Base-by-base conservation (phyloP, 2,329 filamentous ascomycete genomes). In the Sordariomycetes sp. region DNA sequence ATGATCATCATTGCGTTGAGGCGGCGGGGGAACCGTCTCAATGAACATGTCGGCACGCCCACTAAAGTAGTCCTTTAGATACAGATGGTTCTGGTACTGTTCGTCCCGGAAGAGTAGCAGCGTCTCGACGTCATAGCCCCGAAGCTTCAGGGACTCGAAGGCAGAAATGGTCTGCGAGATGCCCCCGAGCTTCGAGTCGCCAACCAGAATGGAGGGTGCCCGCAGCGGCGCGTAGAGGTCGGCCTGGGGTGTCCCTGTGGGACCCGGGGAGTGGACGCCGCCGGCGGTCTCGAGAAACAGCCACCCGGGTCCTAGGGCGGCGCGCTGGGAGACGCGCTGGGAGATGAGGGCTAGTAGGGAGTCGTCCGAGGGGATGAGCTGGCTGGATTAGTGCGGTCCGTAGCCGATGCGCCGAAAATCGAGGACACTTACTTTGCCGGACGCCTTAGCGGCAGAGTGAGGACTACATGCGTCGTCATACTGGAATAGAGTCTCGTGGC, bases 161-260 rank as follows among this genome's bases (percentile, higher is more conserved):
- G 90, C 87, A 0, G 87, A 85, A 51, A 95, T 87, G 0, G 89
- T 89, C 6, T 86, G 79, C 0, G 86, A 88, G 58, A 95, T 94
- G 0, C 90, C 90, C 0, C 89, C 90, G 0, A 94, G 77, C 24
- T 82, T 80, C 32, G 83, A 77, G 66, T 95, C 89, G 7, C 86
- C 89, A 0, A 95, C 77, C 0, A 95, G 78, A 15, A 94, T 70
- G 1, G 86, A 79, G 0, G 90, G 89, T 1, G 87, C 70, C n/a
- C 89, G 77, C 1, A 95, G 70, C 0, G 87, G 83, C 22, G 85
- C 75, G 65, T 91, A 94, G 1, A 91, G 70, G 64, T 95, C 89
- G 2, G 85, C 88, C 65, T 95, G 89, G 0, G 86, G 82, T 1
- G 77, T 86, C 10, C 88, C 87, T 39, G 86, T 88, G 1, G 89